A percentile compares a stretch with the other conserved stretches of the same genome.
Evolutionary conservation across 768 basidiomycete species (phyloP).

Genomic region (Suillus americanus): DNA sequence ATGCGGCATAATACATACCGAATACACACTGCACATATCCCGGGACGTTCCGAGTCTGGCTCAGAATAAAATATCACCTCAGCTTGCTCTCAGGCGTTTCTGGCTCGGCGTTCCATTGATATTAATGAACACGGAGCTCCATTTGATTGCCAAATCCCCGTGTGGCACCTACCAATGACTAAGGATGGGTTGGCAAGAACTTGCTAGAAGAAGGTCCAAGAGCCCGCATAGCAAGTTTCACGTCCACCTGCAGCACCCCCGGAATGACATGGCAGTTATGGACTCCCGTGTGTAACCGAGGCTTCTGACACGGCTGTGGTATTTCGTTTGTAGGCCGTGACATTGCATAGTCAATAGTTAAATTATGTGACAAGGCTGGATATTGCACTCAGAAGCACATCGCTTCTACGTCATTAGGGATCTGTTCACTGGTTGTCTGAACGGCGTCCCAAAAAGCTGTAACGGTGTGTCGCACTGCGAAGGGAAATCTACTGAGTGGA

Average conservation of each 20-base stretch:
- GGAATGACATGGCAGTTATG: not conserved
- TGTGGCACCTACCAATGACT: not conserved
- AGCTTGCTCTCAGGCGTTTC: not conserved
- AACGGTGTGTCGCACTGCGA: not conserved
- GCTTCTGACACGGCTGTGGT: not conserved
- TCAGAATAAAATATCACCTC: not conserved
- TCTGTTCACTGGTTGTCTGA: no score
- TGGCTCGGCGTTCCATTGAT: not conserved
- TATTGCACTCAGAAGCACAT: not conserved
- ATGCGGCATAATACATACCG: not conserved
- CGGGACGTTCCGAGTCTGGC: not conserved
- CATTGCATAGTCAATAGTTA: not conserved
- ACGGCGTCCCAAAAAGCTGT: conserved; percentile 1
- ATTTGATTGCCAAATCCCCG: not conserved
- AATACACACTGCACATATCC: not conserved
- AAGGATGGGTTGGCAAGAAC: not conserved
- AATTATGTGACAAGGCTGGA: not conserved
- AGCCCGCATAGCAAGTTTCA: not conserved
- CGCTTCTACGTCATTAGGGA: not conserved
- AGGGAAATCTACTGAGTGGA: not conserved
- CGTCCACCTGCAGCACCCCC: not conserved
- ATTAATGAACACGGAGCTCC: not conserved
- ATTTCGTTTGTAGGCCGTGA: not conserved
- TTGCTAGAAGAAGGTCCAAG: not conserved
- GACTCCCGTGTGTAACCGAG: not conserved